Base-by-base conservation (phyloP, 352 stramenopile genomes). In the Pythium folliculosum region DNA sequence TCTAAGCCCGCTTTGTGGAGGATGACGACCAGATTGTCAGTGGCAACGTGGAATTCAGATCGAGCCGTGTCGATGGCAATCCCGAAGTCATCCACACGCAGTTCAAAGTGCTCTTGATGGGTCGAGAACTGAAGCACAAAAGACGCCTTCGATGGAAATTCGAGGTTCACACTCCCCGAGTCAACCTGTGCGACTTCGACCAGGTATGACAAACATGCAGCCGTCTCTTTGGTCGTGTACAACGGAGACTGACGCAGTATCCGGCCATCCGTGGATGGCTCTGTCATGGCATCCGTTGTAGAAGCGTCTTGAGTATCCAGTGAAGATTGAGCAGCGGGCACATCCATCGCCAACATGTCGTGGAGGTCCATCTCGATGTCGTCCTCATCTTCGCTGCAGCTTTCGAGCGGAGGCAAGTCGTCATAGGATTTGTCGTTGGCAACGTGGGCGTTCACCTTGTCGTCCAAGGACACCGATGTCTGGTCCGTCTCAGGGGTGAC, bases 21-120 rank as follows among this genome's bases (percentile, higher is more conserved):
- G 35, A 93, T 80, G 43, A 93, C 45, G n/a, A 77, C 82, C 71
- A 91, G 76, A 61, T 93, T 93, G 52, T 93, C 82, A 27, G 60
- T 90, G 14, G 84, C 84, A 22, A 89, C 82, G 45, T 91, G 63
- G 45, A 79, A 66, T 23, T 90, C 75, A 1, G 70, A 72, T 5
- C 43, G 69, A 8, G 60, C 64, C 9, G 63, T 17, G 48, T 83
- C 75, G 16, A 88, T 72, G 1, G 70, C 66, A 6, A 71, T 27
- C 19, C 70, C 55, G 12, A 89, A 60, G 1, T 67, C n/a, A 22
- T 71, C 62, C 3, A 84, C 17, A 0, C 52, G 8, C 54, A 91
- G 51, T 47, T 87, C 67, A 38, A 82, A 90, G 25, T 8, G n/a
- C 17, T 30, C 22, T 17, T 48, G 19, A 7, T 3, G 5, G 4